Evolutionary conservation across 305 asterid species (phyloP).

Genomic region (Fraxinus floribunda): DNA sequence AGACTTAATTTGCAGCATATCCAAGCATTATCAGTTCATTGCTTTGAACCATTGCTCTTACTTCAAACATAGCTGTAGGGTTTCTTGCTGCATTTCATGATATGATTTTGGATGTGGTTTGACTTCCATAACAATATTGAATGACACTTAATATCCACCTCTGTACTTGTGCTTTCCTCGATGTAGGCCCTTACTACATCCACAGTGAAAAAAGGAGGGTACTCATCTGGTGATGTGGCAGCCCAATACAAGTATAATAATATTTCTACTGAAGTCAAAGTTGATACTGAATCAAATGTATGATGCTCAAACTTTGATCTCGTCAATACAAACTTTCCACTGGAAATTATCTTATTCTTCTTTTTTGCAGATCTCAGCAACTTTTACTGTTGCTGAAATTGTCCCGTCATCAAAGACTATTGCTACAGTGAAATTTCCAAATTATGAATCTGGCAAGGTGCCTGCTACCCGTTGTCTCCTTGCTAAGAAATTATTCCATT

Average conservation of each 20-base stretch:
- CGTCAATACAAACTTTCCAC: neutral
- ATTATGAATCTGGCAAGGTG: constrained; percentile 84
- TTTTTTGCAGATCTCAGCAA: constrained; percentile 57
- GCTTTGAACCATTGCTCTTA: neutral
- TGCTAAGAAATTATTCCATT: neutral
- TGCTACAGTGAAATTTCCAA: constrained; percentile 67
- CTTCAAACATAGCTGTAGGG: neutral
- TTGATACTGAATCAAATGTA: constrained; percentile 90
- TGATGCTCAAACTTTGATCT: constrained; percentile 23
- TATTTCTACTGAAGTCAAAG: constrained; percentile 63
- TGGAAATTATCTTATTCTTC: constrained; percentile 15
- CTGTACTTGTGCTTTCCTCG: constrained; percentile 6
- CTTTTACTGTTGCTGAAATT: constrained; percentile 46
- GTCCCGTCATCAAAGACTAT: constrained; percentile 78
- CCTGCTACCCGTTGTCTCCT: constrained; percentile 7
- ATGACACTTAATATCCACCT: neutral
- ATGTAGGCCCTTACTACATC: constrained; percentile 83
- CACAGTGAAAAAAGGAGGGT: constrained; percentile 81
- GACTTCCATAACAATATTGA: neutral
- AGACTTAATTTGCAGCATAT: neutral
- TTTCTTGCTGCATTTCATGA: neutral
- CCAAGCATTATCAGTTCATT: neutral
- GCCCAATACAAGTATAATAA: constrained; percentile 67
- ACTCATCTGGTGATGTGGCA: constrained; percentile 86
- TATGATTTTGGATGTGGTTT: constrained; percentile 3